phyloP scores from a whole-genome alignment of 768 basidiomycete species.

The Boletus pseudopeckii region DNA sequence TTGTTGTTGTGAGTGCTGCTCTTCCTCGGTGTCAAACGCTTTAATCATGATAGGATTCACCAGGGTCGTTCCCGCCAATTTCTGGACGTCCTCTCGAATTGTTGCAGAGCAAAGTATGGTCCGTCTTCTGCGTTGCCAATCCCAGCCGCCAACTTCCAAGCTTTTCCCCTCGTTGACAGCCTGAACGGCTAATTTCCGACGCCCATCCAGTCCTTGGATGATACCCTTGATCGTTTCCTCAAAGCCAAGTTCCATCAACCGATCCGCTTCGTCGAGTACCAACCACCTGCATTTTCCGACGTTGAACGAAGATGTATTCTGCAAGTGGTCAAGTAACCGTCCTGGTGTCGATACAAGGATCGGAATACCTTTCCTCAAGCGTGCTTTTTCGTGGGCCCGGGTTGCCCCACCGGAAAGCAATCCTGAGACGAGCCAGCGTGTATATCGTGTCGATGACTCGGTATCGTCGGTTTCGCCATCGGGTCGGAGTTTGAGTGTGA shows the following conservation, averaged over 20 bases:
- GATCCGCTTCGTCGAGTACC: slow-evolving; percentile 94
- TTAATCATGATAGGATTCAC: slow-evolving; percentile 81
- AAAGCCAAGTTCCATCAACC: slow-evolving; percentile 97
- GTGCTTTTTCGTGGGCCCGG: slow-evolving; percentile 91
- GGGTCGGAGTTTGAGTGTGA: slow-evolving; percentile 70
- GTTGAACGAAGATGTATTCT: slow-evolving; percentile 91
- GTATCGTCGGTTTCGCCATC: slow-evolving; percentile 52
- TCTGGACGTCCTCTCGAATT: slow-evolving; percentile 91
- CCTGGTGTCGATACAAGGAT: slow-evolving; percentile 97
- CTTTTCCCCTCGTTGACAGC: slow-evolving; percentile 66
- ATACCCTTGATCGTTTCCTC: slow-evolving; percentile 94
- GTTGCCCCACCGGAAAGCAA: slow-evolving; percentile 93
- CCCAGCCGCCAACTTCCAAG: slow-evolving; percentile 79
- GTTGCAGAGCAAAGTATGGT: slow-evolving; percentile 97
- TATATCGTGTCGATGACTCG: slow-evolving; percentile 45
- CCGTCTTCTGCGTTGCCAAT: slow-evolving; percentile 72
- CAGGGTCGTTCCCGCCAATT: slow-evolving; percentile 81
- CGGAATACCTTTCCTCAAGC: slow-evolving; percentile 89
- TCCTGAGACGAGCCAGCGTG: slow-evolving; percentile 93
- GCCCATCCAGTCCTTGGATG: slow-evolving; percentile 80
- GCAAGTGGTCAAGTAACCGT: slow-evolving; percentile 90
- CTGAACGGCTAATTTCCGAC: slow-evolving; percentile 65
- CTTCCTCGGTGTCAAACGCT: slow-evolving; percentile 52
- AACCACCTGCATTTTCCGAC: slow-evolving; percentile 94
- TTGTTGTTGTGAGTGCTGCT: slow-evolving; percentile 11